Conservation (phyloP, 176 grass and related monocot species). For the Avena sativa region DNA sequence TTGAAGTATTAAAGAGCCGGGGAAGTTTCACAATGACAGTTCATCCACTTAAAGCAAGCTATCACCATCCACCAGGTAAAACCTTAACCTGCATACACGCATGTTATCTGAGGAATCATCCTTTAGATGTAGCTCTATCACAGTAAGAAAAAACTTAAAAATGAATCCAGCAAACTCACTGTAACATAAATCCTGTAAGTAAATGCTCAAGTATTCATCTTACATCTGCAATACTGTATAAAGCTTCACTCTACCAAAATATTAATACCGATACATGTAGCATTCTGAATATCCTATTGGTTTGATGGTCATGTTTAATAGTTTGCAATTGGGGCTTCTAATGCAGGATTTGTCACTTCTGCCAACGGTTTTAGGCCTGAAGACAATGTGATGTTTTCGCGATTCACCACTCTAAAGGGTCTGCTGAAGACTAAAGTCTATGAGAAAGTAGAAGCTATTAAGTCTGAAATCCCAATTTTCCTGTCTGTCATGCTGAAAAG, state of each 20-base stretch:
- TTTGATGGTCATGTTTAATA: conserved; percentile 1
- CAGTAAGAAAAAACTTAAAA: not conserved
- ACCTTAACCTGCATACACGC: not conserved
- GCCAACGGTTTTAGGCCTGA: not conserved
- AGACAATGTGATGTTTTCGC: not conserved
- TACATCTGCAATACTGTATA: not conserved
- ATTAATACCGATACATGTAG: not conserved
- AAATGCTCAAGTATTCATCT: not conserved
- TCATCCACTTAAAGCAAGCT: conserved; percentile 21
- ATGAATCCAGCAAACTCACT: not conserved
- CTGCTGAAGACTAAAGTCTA: conserved; percentile 5
- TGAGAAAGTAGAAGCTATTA: not conserved
- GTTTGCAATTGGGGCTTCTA: conserved; percentile 8
- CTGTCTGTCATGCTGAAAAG: not conserved
- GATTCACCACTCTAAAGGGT: not conserved
- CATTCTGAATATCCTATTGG: not conserved
- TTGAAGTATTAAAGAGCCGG: conserved; percentile 33
- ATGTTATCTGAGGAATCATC: not conserved
- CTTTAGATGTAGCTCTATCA: conserved; percentile 9
- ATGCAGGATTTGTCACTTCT: conserved; percentile 33
- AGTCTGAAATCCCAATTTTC: conserved; percentile 29
- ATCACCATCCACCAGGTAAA: conserved; percentile 17
- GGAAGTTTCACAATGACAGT: conserved; percentile 15
- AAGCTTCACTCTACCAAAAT: not conserved
- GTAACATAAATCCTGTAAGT: not conserved